Percentiles rank a stretch among this genome's conserved stretches.
These are phyloP conservation scores for Cryptococcus deneoformans DNA, from an alignment of 1,284 basidiomycete genomes.

Conservation along the genomic window DNA sequence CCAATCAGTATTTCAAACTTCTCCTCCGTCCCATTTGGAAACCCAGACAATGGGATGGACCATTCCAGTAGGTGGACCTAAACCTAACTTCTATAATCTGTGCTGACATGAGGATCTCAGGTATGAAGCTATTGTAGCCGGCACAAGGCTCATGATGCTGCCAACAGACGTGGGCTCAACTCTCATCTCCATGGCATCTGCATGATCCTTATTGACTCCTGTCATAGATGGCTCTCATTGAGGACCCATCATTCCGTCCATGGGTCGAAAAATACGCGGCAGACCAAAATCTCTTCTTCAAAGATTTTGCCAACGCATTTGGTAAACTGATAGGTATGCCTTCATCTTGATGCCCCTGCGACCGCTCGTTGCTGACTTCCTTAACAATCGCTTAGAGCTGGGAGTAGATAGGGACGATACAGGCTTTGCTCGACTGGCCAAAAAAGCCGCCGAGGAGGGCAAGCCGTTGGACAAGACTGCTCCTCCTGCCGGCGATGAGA, in stretches of 20 bases:
- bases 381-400: slow-evolving; percentile 33
- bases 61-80: slow-evolving; percentile 38
- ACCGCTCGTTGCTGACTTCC: not conserved
- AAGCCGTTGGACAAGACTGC: slow-evolving; percentile 38
- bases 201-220: slow-evolving; percentile 2
- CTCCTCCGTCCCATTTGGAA: slow-evolving; percentile 55
- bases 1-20: slow-evolving; percentile 33
- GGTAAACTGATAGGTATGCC: slow-evolving; percentile 45
- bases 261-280: slow-evolving; percentile 54
- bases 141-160: slow-evolving; percentile 57
- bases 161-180: slow-evolving; percentile 49
- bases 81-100: not conserved
- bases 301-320: slow-evolving; percentile 53
- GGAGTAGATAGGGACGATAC: slow-evolving; percentile 50
- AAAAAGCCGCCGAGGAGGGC: slow-evolving; percentile 25
- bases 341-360: not conserved
- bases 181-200: not conserved
- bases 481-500: slow-evolving; percentile 20
- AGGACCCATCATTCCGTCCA: slow-evolving; percentile 47
- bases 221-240: slow-evolving; percentile 48
- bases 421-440: slow-evolving; percentile 44
- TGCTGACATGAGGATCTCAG: slow-evolving; percentile 9
- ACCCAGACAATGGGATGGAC: slow-evolving; percentile 56
- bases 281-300: slow-evolving; percentile 56
- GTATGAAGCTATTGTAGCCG: slow-evolving; percentile 48